Percentiles rank a stretch among this genome's conserved stretches.
phyloP scores from a whole-genome alignment of 306 rosid species.

The Cucurbita pepo region DNA sequence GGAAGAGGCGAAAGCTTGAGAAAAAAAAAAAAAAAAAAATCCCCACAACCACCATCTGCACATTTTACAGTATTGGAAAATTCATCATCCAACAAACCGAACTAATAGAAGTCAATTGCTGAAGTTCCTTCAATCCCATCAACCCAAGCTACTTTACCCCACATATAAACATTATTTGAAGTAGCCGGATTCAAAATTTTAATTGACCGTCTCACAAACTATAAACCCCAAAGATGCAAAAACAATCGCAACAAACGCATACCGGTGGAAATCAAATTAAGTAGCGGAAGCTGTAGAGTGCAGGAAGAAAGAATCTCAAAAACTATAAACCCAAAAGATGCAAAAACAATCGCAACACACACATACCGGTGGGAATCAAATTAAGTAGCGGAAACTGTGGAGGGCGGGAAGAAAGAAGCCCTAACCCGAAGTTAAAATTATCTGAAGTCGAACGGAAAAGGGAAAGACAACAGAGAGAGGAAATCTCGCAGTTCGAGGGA shows the following conservation, averaged over 20 bases:
- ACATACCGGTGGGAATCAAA: neutral
- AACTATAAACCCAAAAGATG: neutral
- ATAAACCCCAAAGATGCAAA: neutral
- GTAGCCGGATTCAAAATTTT: neutral
- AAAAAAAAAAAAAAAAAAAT: neutral
- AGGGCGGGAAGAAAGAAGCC: neutral
- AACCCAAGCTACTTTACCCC: neutral
- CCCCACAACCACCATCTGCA: neutral
- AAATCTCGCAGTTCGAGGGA: neutral
- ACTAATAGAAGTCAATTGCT: neutral
- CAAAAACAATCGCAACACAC: neutral
- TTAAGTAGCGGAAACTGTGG: neutral
- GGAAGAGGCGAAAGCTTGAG: neutral
- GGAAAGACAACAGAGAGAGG: neutral
- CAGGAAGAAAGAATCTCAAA: neutral
- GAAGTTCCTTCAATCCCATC: neutral
- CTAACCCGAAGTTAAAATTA: neutral
- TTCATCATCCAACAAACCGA: neutral
- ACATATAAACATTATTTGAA: neutral
- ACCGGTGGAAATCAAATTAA: neutral
- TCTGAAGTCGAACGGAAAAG: slow-evolving; percentile 1
- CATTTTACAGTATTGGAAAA: neutral
- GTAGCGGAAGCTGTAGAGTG: neutral
- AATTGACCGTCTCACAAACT: neutral
- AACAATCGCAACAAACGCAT: neutral